A percentile compares a stretch with the other conserved stretches of the same genome.
These are phyloP conservation scores for Fraxinus nigra DNA, from an alignment of 305 asterid species.

Conservation along the genomic window DNA sequence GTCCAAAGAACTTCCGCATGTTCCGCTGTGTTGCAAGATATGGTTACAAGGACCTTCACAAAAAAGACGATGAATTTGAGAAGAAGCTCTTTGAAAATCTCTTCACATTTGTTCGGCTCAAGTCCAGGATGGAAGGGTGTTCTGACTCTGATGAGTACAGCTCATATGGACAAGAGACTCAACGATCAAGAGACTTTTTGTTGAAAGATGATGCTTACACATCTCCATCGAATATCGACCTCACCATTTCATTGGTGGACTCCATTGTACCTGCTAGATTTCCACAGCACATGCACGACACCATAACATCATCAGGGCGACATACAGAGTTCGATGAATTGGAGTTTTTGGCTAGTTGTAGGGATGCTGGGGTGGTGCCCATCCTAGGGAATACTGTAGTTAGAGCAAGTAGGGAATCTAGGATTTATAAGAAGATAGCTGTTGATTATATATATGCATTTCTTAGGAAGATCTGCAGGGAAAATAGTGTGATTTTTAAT, in stretches of 20 bases:
- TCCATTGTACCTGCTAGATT: constrained; percentile 59
- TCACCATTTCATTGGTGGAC: constrained; percentile 55
- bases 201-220: constrained; percentile 37
- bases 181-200: constrained; percentile 42
- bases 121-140: constrained; percentile 89
- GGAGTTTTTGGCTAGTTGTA: constrained; percentile 67
- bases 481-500: constrained; percentile 83
- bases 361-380: constrained; percentile 92
- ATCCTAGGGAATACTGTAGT: constrained; percentile 86
- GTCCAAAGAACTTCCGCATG: constrained; percentile 92
- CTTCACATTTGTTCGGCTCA: constrained; percentile 71
- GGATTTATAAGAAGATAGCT: constrained; percentile 66
- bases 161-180: constrained; percentile 66
- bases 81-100: constrained; percentile 69
- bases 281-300: constrained; percentile 25
- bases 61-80: constrained; percentile 80
- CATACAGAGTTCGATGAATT: constrained; percentile 63
- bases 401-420: constrained; percentile 75
- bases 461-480: constrained; percentile 95
- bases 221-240: constrained; percentile 36
- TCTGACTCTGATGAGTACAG: constrained; percentile 87
- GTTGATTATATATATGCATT: constrained; percentile 83
- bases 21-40: constrained; percentile 86
- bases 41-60: constrained; percentile 89
- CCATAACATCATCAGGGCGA: constrained; percentile 44